A percentile compares a stretch with the other conserved stretches of the same genome.
These are phyloP conservation scores for Jackrogersella multiformis DNA, from an alignment of 495 filamentous ascomycete genomes.

Conservation along the genomic window DNA sequence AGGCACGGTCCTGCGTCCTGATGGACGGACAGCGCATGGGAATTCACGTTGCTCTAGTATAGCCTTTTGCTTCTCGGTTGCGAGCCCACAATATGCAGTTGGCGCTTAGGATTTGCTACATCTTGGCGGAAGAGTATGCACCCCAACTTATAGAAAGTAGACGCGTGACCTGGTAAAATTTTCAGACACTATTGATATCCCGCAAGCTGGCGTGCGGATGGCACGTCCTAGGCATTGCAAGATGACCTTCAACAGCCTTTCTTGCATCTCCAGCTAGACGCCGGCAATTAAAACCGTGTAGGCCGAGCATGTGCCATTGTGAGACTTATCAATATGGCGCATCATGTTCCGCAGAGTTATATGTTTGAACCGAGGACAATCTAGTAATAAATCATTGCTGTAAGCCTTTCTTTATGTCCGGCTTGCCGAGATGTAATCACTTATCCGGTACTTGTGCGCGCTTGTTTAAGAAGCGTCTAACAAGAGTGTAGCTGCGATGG, in stretches of 20 bases:
- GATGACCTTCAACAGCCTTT: slow-evolving; percentile 3
- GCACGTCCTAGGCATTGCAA: slow-evolving; percentile 3
- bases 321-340: slow-evolving; percentile 37
- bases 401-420: slow-evolving; percentile 11
- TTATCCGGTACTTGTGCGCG: slow-evolving; percentile 11
- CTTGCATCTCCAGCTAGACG: slow-evolving; percentile 12
- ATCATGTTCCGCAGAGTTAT: slow-evolving; percentile 36
- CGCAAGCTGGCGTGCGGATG: slow-evolving; percentile 17
- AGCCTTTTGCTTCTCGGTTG: slow-evolving; percentile 11
- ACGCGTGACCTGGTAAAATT: slow-evolving; percentile 36
- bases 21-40: slow-evolving; percentile 38
- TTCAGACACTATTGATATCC: slow-evolving; percentile 16
- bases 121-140: slow-evolving; percentile 37
- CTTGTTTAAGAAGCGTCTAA: not conserved
- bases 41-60: slow-evolving; percentile 16
- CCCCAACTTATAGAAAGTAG: slow-evolving; percentile 30
- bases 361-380: slow-evolving; percentile 11
- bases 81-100: slow-evolving; percentile 25
- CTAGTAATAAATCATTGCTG: slow-evolving; percentile 9
- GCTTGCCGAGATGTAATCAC: slow-evolving; percentile 24
- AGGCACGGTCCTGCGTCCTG: slow-evolving; percentile 43
- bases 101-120: slow-evolving; percentile 12
- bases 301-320: slow-evolving; percentile 19
- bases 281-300: slow-evolving; percentile 37
- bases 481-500: not conserved